These are phyloP conservation scores for Allantophomopsis lycopodina DNA, from an alignment of 2,329 filamentous ascomycete genomes.

Conservation along the genomic window DNA sequence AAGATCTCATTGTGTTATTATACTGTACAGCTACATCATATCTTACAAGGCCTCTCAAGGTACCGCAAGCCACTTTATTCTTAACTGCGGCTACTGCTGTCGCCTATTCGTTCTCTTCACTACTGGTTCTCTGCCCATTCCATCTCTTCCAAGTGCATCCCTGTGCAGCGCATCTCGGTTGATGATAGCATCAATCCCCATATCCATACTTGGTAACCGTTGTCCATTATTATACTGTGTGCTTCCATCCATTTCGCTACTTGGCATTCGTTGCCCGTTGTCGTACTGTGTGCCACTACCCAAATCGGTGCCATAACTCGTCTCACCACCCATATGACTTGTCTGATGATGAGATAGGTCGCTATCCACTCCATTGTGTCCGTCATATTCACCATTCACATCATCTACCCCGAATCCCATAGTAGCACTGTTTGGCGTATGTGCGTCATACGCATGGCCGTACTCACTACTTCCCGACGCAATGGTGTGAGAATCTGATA, in stretches of 20 bases:
- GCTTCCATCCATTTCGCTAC: no score
- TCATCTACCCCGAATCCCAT: constrained; percentile 55
- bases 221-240: not conserved
- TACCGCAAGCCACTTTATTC: not conserved
- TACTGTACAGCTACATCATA: no score
- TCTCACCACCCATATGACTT: no score
- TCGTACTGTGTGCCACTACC: no score
- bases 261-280: no score
- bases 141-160: not conserved
- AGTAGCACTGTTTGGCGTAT: constrained; percentile 38
- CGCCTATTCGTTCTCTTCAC: constrained; percentile 1
- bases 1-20: no score
- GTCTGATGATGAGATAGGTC: no score
- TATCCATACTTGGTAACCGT: constrained; percentile 40
- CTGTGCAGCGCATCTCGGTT: constrained; percentile 25
- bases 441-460: constrained; percentile 8
- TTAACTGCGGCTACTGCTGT: constrained; percentile 1
- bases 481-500: no score
- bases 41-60: no score
- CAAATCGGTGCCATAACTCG: no score
- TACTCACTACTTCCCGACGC: not conserved
- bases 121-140: not conserved
- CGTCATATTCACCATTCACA: constrained; percentile 25
- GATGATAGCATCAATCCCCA: constrained; percentile 47
- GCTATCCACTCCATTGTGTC: not conserved